Base-by-base conservation (phyloP, 305 asterid genomes). In the Striga hermonthica region DNA sequence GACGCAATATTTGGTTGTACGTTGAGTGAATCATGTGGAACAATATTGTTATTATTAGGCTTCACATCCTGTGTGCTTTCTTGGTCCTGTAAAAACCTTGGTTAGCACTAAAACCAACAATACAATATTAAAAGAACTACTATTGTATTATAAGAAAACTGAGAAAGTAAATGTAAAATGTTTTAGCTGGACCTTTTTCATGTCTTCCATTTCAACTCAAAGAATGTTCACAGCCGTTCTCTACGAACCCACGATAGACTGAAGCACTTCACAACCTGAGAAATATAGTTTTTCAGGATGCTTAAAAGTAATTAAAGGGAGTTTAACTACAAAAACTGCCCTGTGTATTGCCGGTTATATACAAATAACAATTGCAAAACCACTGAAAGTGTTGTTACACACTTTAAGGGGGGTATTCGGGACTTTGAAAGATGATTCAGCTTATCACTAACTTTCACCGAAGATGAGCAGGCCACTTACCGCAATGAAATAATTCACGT, bases 21-120 rank as follows among this genome's bases (percentile, higher is more conserved):
- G 66, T 69, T 80, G 72, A 79, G 80, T 47, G 87, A 77, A 62
- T 86, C 91, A 40, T 79, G 84, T 41, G 86, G 76, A 49, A 74
- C 76, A 62, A 76, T 79, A 62, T 73, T 70, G 55, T 80, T 58
- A 50, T 13, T 50, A 15, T 50, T 50, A 62, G 81, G 83, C 55
- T 84, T 83, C 75, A 72, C 69, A 60, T 84, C 95, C 65, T 66
- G 74, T 40, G 82, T 57, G 79, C 70, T 50, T 11, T 52, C 76
- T 12, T 71, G 78, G 52, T 76, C 83, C 87, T 80, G 83, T 67
- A 73, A 47, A 72, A 59, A 47, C 45, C 9, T 9, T 0, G 45
- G 6, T 6, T 1, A 5, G 45, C 6, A 40, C 4, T 10, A 6
- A 36, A 31, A 31, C 10, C 1, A 31, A 57, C 31, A 31, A 56